A percentile compares a stretch with the other conserved stretches of the same genome.
Conservation (phyloP, 345 rosid species). For the Carallia pectinifolia region DNA sequence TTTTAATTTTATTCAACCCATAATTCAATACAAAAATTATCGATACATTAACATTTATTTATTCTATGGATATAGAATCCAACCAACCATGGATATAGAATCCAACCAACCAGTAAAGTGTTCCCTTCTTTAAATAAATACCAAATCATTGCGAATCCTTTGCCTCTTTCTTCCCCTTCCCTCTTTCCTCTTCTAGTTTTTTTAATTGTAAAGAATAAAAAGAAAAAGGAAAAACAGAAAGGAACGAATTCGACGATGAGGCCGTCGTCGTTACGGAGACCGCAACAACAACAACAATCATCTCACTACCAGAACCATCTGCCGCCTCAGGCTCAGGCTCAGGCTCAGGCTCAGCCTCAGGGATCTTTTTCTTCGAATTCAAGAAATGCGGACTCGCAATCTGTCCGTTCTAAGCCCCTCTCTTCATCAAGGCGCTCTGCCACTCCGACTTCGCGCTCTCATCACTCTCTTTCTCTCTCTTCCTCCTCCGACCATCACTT, state of each 20-base stretch:
- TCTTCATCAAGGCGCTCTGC: slow-evolving; percentile 58
- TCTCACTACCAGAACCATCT: too few species aligned
- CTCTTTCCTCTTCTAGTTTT: neutral
- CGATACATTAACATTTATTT: too few species aligned
- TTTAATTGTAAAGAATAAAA: too few species aligned
- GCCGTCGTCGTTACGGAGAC: slow-evolving; percentile 28
- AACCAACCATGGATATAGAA: neutral
- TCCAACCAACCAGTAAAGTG: neutral
- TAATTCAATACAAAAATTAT: too few species aligned
- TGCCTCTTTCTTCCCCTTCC: slow-evolving; percentile 1
- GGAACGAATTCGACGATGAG: slow-evolving; percentile 19
- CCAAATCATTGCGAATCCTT: neutral
- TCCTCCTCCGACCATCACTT: slow-evolving; percentile 28
- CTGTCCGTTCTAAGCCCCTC: slow-evolving; percentile 13
- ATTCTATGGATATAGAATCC: too few species aligned
- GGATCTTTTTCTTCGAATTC: slow-evolving; percentile 32
- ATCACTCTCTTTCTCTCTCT: slow-evolving; percentile 6
- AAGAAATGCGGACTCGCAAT: slow-evolving; percentile 35
- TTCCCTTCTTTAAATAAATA: slow-evolving; percentile 1
- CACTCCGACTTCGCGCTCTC: slow-evolving; percentile 58
- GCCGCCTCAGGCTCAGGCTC: neutral
- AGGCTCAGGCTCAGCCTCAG: slow-evolving; percentile 19
- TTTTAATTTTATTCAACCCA: too few species aligned
- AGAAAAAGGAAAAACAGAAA: too few species aligned
- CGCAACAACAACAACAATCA: slow-evolving; percentile 25